Evolutionary conservation across 192 early-diverging fungal species (phyloP).

Genomic region (Funneliformis geosporum): DNA sequence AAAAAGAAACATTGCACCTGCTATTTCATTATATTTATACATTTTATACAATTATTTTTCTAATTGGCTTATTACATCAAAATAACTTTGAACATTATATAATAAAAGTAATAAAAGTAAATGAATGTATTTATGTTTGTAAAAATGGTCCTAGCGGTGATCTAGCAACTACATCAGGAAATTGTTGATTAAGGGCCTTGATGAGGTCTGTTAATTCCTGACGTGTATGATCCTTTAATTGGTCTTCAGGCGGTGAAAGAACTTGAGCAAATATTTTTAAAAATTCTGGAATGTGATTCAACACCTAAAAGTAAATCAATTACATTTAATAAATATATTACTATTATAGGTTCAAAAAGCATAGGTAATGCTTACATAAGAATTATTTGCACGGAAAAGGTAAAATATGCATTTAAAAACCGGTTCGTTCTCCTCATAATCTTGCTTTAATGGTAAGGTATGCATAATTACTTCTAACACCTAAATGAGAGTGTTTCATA

Average conservation of each 20-base stretch:
- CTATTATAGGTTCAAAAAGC: neutral
- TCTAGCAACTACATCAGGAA: constrained; percentile 34
- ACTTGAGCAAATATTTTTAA: constrained; percentile 61
- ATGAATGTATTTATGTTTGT: neutral
- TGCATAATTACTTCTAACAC: constrained; percentile 67
- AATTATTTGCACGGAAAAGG: constrained; percentile 58
- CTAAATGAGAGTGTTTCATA: neutral
- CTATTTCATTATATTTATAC: too few relatives aligned
- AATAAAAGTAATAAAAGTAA: too few relatives aligned
- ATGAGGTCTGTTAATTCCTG: constrained; percentile 60
- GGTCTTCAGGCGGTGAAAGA: constrained; percentile 55
- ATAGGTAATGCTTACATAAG: constrained; percentile 40
- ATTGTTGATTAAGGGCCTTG: constrained; percentile 54
- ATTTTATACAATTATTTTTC: too few relatives aligned
- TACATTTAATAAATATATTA: neutral
- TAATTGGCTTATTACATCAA: too few relatives aligned
- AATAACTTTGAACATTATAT: too few relatives aligned
- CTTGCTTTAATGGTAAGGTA: constrained; percentile 71
- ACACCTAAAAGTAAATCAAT: constrained; percentile 38
- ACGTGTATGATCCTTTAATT: constrained; percentile 57
- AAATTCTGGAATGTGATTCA: constrained; percentile 52
- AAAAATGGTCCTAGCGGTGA: constrained; percentile 3
- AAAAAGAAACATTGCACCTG: too few relatives aligned
- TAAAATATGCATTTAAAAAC: constrained; percentile 71
- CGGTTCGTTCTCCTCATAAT: constrained; percentile 78